A percentile compares a stretch with the other conserved stretches of the same genome.
Evolutionary conservation across 371 early-diverging fungal genomes (phyloP).

Genomic region (Mucor racemosus): DNA sequence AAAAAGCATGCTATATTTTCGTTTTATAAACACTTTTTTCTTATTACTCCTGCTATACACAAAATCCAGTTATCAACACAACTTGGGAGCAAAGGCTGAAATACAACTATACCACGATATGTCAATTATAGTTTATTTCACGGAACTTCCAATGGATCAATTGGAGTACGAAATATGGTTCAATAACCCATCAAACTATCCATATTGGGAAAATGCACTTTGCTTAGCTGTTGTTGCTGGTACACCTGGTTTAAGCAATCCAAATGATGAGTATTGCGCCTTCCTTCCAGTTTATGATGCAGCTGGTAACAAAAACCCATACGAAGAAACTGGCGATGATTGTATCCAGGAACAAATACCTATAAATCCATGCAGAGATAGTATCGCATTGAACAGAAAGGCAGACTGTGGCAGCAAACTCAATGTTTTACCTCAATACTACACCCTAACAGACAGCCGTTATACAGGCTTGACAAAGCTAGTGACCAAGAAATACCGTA

Average conservation of each 20-base stretch:
- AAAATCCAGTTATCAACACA: not conserved
- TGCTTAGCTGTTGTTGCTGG: not conserved
- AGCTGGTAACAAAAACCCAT: not conserved
- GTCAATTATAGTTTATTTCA: not conserved
- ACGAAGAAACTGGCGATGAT: not conserved
- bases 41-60: not conserved
- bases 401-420: not conserved
- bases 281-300: not conserved
- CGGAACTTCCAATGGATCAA: not conserved
- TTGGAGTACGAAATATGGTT: not conserved
- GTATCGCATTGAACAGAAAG: not conserved
- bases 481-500: not conserved
- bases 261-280: not conserved
- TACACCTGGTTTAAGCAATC: not conserved
- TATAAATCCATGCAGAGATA: not conserved
- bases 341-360: not conserved
- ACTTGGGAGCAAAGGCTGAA: not conserved
- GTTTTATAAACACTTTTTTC: not conserved
- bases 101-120: not conserved
- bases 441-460: not conserved
- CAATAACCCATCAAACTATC: not conserved
- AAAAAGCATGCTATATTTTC: not conserved
- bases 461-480: not conserved
- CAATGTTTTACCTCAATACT: not conserved
- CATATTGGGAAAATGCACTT: not conserved